Evolutionary conservation across 495 filamentous ascomycete genomes (phyloP), one percentile per base, ranked within the genome.

Genomic region (Penicillium tannophilum): DNA sequence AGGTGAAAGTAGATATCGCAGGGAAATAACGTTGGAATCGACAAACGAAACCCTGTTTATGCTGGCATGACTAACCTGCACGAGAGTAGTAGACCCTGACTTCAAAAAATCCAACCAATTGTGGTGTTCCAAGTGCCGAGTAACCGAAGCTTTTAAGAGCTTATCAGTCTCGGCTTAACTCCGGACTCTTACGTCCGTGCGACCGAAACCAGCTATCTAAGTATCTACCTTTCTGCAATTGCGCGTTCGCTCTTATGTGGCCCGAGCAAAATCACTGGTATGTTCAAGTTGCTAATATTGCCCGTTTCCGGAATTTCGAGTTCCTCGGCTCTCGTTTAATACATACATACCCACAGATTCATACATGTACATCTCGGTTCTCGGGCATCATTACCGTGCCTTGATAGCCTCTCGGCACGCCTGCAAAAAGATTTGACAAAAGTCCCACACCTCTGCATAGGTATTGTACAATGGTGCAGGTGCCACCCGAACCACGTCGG

Each of bases 391-490:
- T 49, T 62, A 46, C 36, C 52, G 56, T 16, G 62, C 50, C 20
- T 69, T 53, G 39, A 72, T 65, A 5, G 75, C 76, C 24, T 71
- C 63, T 49, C 52, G 64, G 43, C 77, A 79, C 2, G 73, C 77
- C 41, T 71, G 36, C 19, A 70, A 47, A 58, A 79, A 79, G 39
- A 78, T 84, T 55, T 82, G 72, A 19, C 87, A 86, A 71, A 97
- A 98, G 10, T 78, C 67, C 75, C 86, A 90, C 17, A 91, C 89
- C 64, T 98, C 94, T 51, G 68, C 68, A 69, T 88, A 97, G 0
- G 80, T 86, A 72, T 97, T 97, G 72, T 96, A 98, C 53, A 98
- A 66, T 35, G 94, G 93, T 31, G 90, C 87, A 2, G 94, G 95
- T 17, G 93, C 92, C n/a, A 97, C 90, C 7, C 94, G 79, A 31